Evolutionary conservation across 2,329 filamentous ascomycete species (phyloP).

Genomic region (Aspergillus pseudotamarii): DNA sequence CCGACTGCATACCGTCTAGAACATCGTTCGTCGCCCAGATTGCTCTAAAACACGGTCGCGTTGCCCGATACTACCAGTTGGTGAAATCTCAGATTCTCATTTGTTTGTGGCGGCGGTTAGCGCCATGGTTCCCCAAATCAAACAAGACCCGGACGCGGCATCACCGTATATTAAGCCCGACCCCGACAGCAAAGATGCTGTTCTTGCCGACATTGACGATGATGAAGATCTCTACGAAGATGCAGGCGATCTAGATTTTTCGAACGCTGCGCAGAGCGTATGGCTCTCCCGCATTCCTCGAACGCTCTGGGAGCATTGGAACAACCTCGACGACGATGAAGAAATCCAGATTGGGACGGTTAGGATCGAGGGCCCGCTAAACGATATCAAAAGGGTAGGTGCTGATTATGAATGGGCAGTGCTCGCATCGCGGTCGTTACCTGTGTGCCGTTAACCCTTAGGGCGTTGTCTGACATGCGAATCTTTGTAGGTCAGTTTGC

Average conservation of each 20-base stretch:
- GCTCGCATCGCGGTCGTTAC: not conserved
- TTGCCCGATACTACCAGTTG: not conserved
- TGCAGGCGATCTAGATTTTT: conserved; percentile 65
- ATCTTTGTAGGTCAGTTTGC: conserved; percentile 64
- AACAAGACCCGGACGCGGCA: conserved; percentile 44
- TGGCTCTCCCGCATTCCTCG: conserved; percentile 80
- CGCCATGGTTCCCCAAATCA: conserved; percentile 40
- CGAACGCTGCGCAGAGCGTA: conserved; percentile 48
- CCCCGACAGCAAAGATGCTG: conserved; percentile 42
- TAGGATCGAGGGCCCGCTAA: conserved; percentile 59
- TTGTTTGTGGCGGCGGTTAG: conserved; percentile 9
- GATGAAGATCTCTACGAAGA: conserved; percentile 75
- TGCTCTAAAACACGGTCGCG: conserved; percentile 11
- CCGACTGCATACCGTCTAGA: not conserved
- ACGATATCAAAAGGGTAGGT: conserved; percentile 52
- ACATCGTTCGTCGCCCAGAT: not conserved
- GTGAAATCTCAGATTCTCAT: not conserved
- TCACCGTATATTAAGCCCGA: conserved; percentile 43
- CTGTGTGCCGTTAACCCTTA: not conserved
- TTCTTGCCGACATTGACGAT: conserved; percentile 50
- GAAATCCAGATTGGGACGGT: conserved; percentile 81
- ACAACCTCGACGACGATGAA: conserved; percentile 73
- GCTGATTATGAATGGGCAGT: not conserved
- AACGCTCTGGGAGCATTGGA: conserved; percentile 80
- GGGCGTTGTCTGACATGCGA: conserved; percentile 12